Base-by-base conservation (phyloP, 805 yeast species). In the Zygotorulaspora danielsina region DNA sequence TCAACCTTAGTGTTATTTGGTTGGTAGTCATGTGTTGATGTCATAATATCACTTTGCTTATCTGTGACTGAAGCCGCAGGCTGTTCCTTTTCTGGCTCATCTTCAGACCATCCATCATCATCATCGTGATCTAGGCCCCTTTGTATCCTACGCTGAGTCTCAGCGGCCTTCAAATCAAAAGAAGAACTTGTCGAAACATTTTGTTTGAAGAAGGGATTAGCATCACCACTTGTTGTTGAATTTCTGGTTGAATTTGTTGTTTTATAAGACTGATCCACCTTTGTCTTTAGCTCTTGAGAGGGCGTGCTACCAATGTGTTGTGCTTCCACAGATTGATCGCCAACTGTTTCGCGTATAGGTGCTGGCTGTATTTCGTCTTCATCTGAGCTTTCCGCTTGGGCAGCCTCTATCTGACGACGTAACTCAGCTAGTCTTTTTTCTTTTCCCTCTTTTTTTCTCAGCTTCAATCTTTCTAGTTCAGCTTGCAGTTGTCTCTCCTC, bases 91-190 rank as follows among this genome's bases (percentile, higher is more conserved):
- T 50, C 38, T 12, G 51, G 56, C 3, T 65, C 70, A 38, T 67
- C 70, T 31, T 57, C 61, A 27, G 61, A 56, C 59, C 65, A 57
- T 44, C 61, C 62, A 42, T 59, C 67, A 16, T 48, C 54, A 35
- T 59, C 61, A 36, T 55, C 61, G 19, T 55, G 54, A 32, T 55
- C 66, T 22, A 61, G 41, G 12, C 72, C 72, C 60, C 89, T 70
- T 57, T 84, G 90, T 6, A 84, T 76, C 19, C 74, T 77, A 61
- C 93, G 70, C 60, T 83, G 89, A 2, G 80, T 81, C 40, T 78
- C 81, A 19, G 83, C 76, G 44, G 77, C 76, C 45, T 69, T 69
- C 1, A 75, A 65, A 53, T 81, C 85, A 48, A 79, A 64, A 0
- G 61, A 46, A 3, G 66, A 54, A 18, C 55, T 46, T 4, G 56